Conservation (phyloP, 331 rosid genomes). For the Quercus phellos region DNA sequence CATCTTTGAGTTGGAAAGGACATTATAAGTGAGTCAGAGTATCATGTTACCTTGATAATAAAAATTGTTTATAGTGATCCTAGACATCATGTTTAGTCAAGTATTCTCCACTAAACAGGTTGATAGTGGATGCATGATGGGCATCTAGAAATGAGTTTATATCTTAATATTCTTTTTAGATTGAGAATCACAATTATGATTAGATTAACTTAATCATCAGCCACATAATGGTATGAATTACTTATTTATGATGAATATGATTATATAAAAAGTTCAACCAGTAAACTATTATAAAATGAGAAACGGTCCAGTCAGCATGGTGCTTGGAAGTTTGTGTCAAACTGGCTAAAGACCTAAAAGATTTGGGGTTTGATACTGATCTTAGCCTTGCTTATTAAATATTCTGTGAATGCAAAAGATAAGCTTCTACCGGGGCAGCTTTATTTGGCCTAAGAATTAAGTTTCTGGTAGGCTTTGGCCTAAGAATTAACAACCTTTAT, state of each 20-base stretch:
- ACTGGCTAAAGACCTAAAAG: background rate
- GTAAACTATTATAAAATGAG: background rate
- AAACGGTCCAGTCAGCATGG: background rate
- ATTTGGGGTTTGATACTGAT: slow-evolving; percentile 10
- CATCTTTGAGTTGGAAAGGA: background rate
- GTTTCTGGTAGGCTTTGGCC: too few species aligned
- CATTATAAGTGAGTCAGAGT: background rate
- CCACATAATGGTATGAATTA: background rate
- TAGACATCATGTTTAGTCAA: background rate
- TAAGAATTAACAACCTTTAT: too few species aligned
- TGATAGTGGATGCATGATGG: slow-evolving; percentile 10
- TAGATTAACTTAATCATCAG: slow-evolving; percentile 1
- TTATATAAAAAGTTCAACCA: background rate
- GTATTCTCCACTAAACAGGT: background rate
- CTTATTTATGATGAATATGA: background rate
- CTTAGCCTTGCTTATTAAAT: background rate
- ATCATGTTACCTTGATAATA: background rate
- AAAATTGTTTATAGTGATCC: background rate
- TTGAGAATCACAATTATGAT: background rate
- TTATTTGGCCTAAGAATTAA: too few species aligned
- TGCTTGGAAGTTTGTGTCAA: slow-evolving; percentile 1
- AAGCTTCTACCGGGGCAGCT: too few species aligned
- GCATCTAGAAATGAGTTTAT: background rate
- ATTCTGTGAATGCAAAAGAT: background rate
- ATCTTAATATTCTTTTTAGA: background rate